phyloP scores from a whole-genome alignment of 1,284 basidiomycete species.

The Irpex lacteus region DNA sequence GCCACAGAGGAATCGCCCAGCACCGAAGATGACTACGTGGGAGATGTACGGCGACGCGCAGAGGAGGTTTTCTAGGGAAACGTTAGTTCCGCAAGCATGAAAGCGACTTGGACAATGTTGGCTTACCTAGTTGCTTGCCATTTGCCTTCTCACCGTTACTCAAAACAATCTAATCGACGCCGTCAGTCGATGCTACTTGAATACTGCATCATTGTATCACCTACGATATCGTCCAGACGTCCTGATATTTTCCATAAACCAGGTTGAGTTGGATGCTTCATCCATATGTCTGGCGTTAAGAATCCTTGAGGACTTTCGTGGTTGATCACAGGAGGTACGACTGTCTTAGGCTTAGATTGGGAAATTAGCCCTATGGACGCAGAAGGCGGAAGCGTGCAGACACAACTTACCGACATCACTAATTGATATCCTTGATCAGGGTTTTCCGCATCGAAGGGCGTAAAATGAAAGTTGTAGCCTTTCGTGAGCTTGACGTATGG shows the following conservation, averaged over 20 bases:
- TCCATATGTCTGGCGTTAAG: conserved; percentile 19
- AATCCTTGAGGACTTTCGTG: conserved; percentile 7
- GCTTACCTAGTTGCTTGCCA: background rate
- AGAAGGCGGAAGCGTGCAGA: background rate
- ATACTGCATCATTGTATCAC: conserved; percentile 43
- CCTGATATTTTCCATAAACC: background rate
- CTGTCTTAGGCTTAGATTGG: background rate
- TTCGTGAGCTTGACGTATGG: conserved; percentile 20
- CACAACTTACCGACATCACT: background rate
- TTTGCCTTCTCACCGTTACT: conserved; percentile 49
- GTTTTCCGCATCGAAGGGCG: background rate
- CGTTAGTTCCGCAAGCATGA: background rate
- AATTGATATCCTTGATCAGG: background rate
- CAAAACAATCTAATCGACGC: conserved; percentile 47
- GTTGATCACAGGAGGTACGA: background rate
- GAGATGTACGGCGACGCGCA: conserved; percentile 16
- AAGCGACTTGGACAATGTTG: background rate
- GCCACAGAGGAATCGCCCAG: background rate
- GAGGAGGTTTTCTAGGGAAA: conserved; percentile 27
- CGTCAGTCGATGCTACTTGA: conserved; percentile 37
- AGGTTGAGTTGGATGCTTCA: conserved; percentile 22
- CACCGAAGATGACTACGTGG: background rate
- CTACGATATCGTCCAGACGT: conserved; percentile 13
- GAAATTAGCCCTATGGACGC: background rate
- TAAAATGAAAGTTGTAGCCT: background rate